Evolutionary conservation across 495 filamentous ascomycete species (phyloP).

Genomic region (Tuber indicum): DNA sequence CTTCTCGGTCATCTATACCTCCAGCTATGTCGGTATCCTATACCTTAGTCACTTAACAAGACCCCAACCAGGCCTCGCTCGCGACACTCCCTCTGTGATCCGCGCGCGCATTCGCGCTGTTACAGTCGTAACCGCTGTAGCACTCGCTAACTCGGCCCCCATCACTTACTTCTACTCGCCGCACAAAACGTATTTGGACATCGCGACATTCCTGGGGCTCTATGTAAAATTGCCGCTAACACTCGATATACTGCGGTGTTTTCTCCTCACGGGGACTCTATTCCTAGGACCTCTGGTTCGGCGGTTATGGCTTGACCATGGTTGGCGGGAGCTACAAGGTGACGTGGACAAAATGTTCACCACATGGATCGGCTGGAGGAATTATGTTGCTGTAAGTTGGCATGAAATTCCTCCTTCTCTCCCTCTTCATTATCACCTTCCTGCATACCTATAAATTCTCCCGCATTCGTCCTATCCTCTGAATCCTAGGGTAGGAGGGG

Average conservation of each 20-base stretch:
- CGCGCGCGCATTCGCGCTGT: slow-evolving; percentile 76
- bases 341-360: slow-evolving; percentile 49
- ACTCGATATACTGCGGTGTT: slow-evolving; percentile 51
- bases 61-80: slow-evolving; percentile 70
- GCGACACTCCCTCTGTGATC: slow-evolving; percentile 86
- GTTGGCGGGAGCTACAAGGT: slow-evolving; percentile 58
- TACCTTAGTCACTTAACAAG: slow-evolving; percentile 74
- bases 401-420: slow-evolving; percentile 20
- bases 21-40: slow-evolving; percentile 84
- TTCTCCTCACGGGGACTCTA: slow-evolving; percentile 67
- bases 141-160: slow-evolving; percentile 56
- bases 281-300: slow-evolving; percentile 83
- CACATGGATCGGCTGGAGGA: slow-evolving; percentile 60
- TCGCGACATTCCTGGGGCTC: slow-evolving; percentile 32
- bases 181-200: slow-evolving; percentile 24
- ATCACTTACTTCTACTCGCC: slow-evolving; percentile 47
- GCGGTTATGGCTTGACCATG: slow-evolving; percentile 57
- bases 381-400: slow-evolving; percentile 55
- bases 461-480: neutral
- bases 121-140: slow-evolving; percentile 59
- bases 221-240: slow-evolving; percentile 47
- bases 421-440: neutral
- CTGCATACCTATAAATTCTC: neutral
- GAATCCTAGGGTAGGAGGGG: neutral
- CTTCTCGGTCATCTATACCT: slow-evolving; percentile 57